Percentiles rank a stretch among this genome's conserved stretches.
Evolutionary conservation across 192 early-diverging fungal genomes (phyloP).

Genomic region (Coemansia umbellata): DNA sequence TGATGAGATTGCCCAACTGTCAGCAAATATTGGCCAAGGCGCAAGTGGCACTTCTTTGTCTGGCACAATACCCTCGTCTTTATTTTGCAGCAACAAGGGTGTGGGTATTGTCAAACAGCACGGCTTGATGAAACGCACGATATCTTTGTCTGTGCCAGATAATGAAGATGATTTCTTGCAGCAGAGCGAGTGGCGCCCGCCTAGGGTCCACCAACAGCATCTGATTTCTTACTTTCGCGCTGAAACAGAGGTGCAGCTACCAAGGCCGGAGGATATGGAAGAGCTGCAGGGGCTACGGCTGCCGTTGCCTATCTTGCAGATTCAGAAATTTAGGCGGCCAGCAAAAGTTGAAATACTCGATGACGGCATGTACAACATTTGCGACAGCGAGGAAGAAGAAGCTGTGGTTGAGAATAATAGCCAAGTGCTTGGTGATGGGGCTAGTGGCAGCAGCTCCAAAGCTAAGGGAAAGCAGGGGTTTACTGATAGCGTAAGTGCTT

Average conservation of each 20-base stretch:
- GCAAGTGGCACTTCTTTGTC: background rate
- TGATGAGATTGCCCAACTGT: conserved; percentile 16
- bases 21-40: background rate
- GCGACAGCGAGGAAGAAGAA: conserved; percentile 26
- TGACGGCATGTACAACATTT: conserved; percentile 17
- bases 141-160: conserved; percentile 63
- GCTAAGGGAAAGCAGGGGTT: too few relatives aligned
- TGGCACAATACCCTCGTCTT: too few relatives aligned
- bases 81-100: conserved; percentile 40
- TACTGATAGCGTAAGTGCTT: too few relatives aligned
- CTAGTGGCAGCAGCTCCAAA: too few relatives aligned
- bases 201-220: conserved; percentile 38
- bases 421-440: too few relatives aligned
- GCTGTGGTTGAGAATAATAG: too few relatives aligned
- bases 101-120: conserved; percentile 51
- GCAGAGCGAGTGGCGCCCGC: conserved; percentile 5
- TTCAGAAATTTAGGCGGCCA: conserved; percentile 38
- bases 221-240: conserved; percentile 32
- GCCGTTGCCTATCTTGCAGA: conserved; percentile 24
- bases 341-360: conserved; percentile 21
- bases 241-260: conserved; percentile 16
- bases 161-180: conserved; percentile 26
- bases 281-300: conserved; percentile 24
- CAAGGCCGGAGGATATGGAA: conserved; percentile 37
- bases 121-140: conserved; percentile 75